Evolutionary conservation across 108 stramenopile species (phyloP).

Genomic region (Cyclotella choctawhatcheeana): DNA sequence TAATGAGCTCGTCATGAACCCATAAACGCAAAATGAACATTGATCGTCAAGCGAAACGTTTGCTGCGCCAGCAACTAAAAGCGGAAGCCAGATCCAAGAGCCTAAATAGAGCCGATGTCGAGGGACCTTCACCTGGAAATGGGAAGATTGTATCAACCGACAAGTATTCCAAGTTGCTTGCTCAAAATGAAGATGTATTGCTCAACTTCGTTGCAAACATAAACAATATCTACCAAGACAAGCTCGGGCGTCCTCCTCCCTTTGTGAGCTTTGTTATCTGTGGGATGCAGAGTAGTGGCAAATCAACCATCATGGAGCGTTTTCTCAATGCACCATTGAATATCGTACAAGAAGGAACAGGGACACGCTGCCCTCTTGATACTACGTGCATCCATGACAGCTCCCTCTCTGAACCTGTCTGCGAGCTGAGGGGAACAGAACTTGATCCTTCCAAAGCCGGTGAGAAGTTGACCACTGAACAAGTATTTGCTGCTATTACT

Average conservation of each 20-base stretch:
- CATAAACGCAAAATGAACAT: neutral
- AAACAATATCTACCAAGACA: conserved; percentile 74
- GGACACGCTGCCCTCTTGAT: conserved; percentile 80
- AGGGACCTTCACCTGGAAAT: neutral
- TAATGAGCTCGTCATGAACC: neutral
- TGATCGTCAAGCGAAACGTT: conserved; percentile 4
- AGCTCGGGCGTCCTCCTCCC: conserved; percentile 60
- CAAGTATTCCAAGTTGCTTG: conserved; percentile 55
- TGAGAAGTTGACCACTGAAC: conserved; percentile 50
- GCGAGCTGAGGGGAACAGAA: conserved; percentile 64
- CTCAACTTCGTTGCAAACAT: conserved; percentile 71
- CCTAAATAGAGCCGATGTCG: neutral
- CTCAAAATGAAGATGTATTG: conserved; percentile 65
- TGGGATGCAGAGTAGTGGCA: conserved; percentile 79
- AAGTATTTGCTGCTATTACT: conserved; percentile 71
- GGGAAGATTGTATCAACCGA: conserved; percentile 11
- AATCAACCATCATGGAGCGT: conserved; percentile 81
- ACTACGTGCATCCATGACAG: conserved; percentile 78
- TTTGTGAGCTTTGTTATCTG: conserved; percentile 83
- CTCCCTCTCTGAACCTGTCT: conserved; percentile 39
- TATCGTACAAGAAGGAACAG: conserved; percentile 83
- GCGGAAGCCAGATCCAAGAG: neutral
- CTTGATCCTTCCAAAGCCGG: conserved; percentile 47
- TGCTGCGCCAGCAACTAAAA: conserved; percentile 3
- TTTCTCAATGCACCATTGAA: conserved; percentile 72